Evolutionary conservation across 352 stramenopile genomes (phyloP).

Genomic region (Halophytophthora polymorphica): DNA sequence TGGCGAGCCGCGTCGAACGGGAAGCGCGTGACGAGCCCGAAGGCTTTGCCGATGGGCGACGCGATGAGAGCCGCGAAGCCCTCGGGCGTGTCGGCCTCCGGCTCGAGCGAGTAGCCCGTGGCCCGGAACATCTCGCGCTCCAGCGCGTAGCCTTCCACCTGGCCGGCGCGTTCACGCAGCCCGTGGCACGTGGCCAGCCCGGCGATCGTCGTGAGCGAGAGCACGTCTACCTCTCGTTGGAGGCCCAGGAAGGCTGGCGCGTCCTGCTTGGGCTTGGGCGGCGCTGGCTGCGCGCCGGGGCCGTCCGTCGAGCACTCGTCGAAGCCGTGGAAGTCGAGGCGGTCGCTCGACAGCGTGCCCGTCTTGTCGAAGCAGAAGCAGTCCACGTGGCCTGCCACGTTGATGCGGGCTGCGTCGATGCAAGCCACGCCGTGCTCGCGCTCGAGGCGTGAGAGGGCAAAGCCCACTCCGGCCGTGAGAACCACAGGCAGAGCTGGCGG

Average conservation of each 20-base stretch:
- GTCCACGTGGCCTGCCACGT: slow-evolving; percentile 63
- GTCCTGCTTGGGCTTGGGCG: slow-evolving; percentile 15
- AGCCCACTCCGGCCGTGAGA: slow-evolving; percentile 58
- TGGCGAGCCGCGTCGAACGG: slow-evolving; percentile 70
- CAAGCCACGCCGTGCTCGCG: slow-evolving; percentile 51
- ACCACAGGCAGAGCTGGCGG: slow-evolving; percentile 61
- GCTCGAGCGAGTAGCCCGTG: slow-evolving; percentile 60
- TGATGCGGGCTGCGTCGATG: slow-evolving; percentile 71
- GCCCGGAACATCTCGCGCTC: slow-evolving; percentile 74
- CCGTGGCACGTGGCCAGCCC: slow-evolving; percentile 70
- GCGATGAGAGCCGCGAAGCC: slow-evolving; percentile 61
- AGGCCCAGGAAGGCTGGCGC: slow-evolving; percentile 41
- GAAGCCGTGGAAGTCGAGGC: slow-evolving; percentile 69
- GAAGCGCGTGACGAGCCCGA: slow-evolving; percentile 67
- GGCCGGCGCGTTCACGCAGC: slow-evolving; percentile 44
- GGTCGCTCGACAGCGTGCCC: slow-evolving; percentile 68
- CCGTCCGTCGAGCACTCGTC: slow-evolving; percentile 43
- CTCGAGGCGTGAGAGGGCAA: slow-evolving; percentile 54
- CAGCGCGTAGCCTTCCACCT: slow-evolving; percentile 63
- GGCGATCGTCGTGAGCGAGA: slow-evolving; percentile 56
- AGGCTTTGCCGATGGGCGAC: slow-evolving; percentile 66
- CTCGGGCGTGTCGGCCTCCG: slow-evolving; percentile 18
- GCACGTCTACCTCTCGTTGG: slow-evolving; percentile 66
- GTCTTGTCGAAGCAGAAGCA: slow-evolving; percentile 87
- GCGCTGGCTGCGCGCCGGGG: slow-evolving; percentile 2